Percentiles rank a stretch among this genome's conserved stretches.
These are phyloP conservation scores for Coniochaeta sp. DNA, from an alignment of 2,329 filamentous ascomycete species.

Conservation along the genomic window DNA sequence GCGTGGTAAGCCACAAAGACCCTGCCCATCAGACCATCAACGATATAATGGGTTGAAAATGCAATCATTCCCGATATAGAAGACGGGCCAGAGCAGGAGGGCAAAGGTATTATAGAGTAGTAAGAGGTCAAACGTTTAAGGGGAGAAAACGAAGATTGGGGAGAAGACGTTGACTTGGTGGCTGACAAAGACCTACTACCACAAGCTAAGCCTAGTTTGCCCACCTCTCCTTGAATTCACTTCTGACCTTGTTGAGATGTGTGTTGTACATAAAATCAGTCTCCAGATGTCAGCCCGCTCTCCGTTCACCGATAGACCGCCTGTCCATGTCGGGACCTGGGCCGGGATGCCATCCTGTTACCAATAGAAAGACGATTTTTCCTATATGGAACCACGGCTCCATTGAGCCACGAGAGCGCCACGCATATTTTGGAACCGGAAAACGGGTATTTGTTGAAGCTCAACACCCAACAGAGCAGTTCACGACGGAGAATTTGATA, in stretches of 20 bases:
- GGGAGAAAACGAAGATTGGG: not conserved
- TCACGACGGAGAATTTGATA: slow-evolving; percentile 3
- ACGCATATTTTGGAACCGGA: not conserved
- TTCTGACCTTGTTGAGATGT: not conserved
- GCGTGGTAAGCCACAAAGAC: not conserved
- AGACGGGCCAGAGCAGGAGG: not conserved
- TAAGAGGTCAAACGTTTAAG: not conserved
- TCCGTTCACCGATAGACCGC: not conserved
- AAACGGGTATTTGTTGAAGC: not conserved
- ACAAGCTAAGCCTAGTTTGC: not conserved
- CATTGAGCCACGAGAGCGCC: not conserved
- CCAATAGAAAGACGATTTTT: not conserved
- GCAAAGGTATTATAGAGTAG: not conserved
- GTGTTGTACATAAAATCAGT: not conserved
- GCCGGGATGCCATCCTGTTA: not conserved
- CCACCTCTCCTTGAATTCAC: not conserved
- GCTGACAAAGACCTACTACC: not conserved
- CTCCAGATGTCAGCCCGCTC: not conserved
- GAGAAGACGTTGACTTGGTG: not conserved
- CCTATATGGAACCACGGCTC: not conserved
- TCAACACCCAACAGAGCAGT: slow-evolving; percentile 1
- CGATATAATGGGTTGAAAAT: not conserved
- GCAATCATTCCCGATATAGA: not conserved
- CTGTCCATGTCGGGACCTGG: not conserved
- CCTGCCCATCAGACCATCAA: not conserved